phyloP scores from a whole-genome alignment of 2,329 filamentous ascomycete genomes.

The Sphaerulina vaccinii region DNA sequence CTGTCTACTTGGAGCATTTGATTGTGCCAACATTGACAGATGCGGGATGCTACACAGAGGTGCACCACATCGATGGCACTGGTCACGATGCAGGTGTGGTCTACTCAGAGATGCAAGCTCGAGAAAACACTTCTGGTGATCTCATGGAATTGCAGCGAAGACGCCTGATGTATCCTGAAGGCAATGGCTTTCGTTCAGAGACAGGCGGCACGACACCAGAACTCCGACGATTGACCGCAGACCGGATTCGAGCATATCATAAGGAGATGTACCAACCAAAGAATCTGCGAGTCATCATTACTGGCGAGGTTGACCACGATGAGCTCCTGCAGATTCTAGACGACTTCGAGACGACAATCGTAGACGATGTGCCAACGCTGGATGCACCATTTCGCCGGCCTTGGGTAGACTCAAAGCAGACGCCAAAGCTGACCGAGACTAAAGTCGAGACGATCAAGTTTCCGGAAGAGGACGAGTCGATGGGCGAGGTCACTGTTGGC shows the following conservation, averaged over 20 bases:
- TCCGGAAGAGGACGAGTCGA: slow-evolving; percentile 93
- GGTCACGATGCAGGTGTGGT: slow-evolving; percentile 87
- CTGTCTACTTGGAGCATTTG: slow-evolving; percentile 92
- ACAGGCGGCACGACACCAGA: slow-evolving; percentile 97
- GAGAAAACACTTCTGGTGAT: slow-evolving; percentile 79
- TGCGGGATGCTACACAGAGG: slow-evolving; percentile 89
- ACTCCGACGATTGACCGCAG: slow-evolving; percentile 77
- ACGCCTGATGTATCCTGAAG: slow-evolving; percentile 79
- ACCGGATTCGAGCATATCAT: slow-evolving; percentile 92
- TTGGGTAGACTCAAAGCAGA: slow-evolving; percentile 84
- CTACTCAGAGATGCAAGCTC: slow-evolving; percentile 97
- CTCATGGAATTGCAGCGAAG: slow-evolving; percentile 84
- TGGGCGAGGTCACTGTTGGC: slow-evolving; percentile 79
- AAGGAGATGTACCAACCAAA: slow-evolving; percentile 97
- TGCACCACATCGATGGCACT: slow-evolving; percentile 89
- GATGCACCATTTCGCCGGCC: slow-evolving; percentile 78
- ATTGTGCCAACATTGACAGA: slow-evolving; percentile 90
- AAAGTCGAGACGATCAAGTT: slow-evolving; percentile 80
- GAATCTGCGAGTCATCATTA: slow-evolving; percentile 85
- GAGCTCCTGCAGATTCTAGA: slow-evolving; percentile 80
- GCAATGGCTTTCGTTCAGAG: slow-evolving; percentile 91
- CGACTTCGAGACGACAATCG: slow-evolving; percentile 81
- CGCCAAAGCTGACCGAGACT: slow-evolving; percentile 69
- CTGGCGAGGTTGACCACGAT: slow-evolving; percentile 85
- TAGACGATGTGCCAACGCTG: slow-evolving; percentile 74